phyloP scores from a whole-genome alignment of 164 flowering plant species.

The Magnolia changhungtana region DNA sequence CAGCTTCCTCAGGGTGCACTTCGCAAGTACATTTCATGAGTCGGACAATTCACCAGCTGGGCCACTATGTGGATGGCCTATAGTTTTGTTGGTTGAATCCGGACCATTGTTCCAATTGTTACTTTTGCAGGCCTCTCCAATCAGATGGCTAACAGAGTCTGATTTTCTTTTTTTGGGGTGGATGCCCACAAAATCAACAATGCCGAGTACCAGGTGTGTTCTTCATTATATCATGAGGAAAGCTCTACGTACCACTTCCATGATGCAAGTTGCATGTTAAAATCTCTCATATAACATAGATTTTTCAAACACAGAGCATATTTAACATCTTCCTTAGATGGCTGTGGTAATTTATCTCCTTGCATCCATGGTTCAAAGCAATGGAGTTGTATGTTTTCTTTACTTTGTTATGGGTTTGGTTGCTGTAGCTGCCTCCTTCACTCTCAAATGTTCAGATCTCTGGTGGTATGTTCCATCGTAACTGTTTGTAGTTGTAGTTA shows the following conservation, averaged over 20 bases:
- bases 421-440: background rate
- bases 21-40: background rate
- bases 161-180: background rate
- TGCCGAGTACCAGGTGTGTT: background rate
- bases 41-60: background rate
- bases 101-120: background rate
- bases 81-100: background rate
- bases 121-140: background rate
- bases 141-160: background rate
- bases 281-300: background rate
- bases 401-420: background rate
- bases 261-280: background rate
- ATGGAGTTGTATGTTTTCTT: background rate
- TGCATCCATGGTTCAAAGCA: background rate
- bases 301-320: background rate
- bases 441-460: background rate
- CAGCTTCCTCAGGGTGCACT: background rate
- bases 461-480: background rate
- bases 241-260: background rate
- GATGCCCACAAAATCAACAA: background rate
- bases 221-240: background rate
- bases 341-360: background rate
- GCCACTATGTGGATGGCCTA: background rate
- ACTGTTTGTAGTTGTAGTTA: background rate
- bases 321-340: background rate